Conservation (phyloP, 805 yeast species). For the Wickerhamiella parazyma region DNA sequence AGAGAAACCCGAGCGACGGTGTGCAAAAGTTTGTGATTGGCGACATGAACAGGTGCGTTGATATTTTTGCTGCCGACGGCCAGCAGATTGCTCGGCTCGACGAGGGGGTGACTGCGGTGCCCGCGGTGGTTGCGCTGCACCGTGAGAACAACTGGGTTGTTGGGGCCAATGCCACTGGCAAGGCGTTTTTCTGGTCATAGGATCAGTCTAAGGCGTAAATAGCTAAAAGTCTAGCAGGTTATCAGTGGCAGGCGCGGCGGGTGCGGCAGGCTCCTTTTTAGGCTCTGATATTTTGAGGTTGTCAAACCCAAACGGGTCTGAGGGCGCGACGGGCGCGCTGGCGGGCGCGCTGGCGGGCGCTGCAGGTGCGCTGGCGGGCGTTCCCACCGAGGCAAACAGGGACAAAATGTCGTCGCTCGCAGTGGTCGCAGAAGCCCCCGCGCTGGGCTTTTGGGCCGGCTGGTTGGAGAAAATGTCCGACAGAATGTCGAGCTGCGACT, state of each 20-base stretch:
- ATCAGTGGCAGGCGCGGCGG: conserved; percentile 3
- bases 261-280: background rate
- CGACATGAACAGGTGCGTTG: conserved; percentile 82
- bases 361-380: conserved; percentile 9
- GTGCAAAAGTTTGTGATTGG: conserved; percentile 79
- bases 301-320: conserved; percentile 12
- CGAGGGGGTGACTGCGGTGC: conserved; percentile 59
- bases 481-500: conserved; percentile 16
- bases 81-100: conserved; percentile 62
- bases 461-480: conserved; percentile 18
- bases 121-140: conserved; percentile 78
- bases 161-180: conserved; percentile 93
- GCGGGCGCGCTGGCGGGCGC: conserved; percentile 5
- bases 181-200: conserved; percentile 42
- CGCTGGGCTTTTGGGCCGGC: conserved; percentile 14
- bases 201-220: background rate
- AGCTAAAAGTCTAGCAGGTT: conserved; percentile 2
- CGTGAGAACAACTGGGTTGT: conserved; percentile 79
- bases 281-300: conserved; percentile 6
- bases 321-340: conserved; percentile 9
- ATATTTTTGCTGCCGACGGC: conserved; percentile 67
- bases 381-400: conserved; percentile 26
- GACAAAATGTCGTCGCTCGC: conserved; percentile 35
- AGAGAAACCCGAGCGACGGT: conserved; percentile 51
- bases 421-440: conserved; percentile 16